A percentile compares a stretch with the other conserved stretches of the same genome.
phyloP scores from a whole-genome alignment of 768 basidiomycete genomes.

The Mycena belliarum region DNA sequence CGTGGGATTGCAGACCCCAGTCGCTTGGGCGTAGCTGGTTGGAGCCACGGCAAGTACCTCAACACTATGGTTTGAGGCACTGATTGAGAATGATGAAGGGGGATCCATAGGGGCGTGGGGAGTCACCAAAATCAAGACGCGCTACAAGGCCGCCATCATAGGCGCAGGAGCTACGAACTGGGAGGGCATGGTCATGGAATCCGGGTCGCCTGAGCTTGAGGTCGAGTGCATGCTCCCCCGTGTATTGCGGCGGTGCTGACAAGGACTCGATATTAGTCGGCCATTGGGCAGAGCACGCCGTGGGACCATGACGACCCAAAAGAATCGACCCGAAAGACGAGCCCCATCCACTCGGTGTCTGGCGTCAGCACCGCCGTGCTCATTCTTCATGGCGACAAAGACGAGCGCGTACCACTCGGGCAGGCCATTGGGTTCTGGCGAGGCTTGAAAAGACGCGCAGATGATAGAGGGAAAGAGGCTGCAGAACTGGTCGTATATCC shows the following conservation, averaged over 20 bases:
- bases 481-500: constrained; percentile 36
- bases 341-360: constrained; percentile 37
- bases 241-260: neutral
- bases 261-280: constrained; percentile 26
- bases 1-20: constrained; percentile 34
- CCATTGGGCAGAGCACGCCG: constrained; percentile 32
- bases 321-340: constrained; percentile 25
- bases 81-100: constrained; percentile 18
- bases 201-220: constrained; percentile 37
- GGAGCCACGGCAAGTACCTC: constrained; percentile 35
- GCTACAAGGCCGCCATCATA: constrained; percentile 37
- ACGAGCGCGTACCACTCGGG: constrained; percentile 49
- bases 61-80: neutral
- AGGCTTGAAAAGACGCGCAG: constrained; percentile 33
- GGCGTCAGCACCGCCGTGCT: constrained; percentile 47
- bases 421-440: constrained; percentile 36
- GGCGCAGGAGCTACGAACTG: constrained; percentile 38
- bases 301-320: constrained; percentile 29
- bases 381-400: constrained; percentile 51
- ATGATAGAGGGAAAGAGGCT: constrained; percentile 29
- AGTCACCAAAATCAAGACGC: constrained; percentile 34
- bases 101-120: constrained; percentile 39
- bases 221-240: constrained; percentile 8
- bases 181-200: constrained; percentile 40
- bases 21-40: constrained; percentile 34